Base-by-base conservation (phyloP, 148 eudicot genomes). In the Pharnaceum exiguum region DNA sequence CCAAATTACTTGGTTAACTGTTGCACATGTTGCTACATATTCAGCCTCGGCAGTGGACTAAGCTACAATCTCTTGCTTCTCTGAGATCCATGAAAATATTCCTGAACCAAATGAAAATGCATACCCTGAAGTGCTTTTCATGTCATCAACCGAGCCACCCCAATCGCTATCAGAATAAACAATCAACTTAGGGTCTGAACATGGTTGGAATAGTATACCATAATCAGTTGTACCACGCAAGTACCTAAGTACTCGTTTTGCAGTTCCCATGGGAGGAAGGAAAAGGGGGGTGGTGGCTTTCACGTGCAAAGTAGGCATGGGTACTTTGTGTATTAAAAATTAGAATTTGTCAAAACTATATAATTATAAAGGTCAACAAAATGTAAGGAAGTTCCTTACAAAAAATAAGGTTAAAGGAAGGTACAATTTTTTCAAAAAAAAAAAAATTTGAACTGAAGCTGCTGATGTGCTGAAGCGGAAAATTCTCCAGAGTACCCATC, bases 121-220 rank as follows among this genome's bases (percentile, higher is more conserved):
- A 28, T 43, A 57, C 10, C 62, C 49, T 4, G 27, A 26, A 2
- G 62, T 57, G 12, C 37, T 39, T 39, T 26, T 57, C 48, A 40
- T 57, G 16, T 57, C 48, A 16, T 57, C 60, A 5, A 23, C 5
- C 7, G 62, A 57, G 28, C 37, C 49, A 13, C 22, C 62, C 62
- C 37, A 27, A 18, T 57, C 49, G n/a, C 30, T 57, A 7, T 52
- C 57, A 30, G 57, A 28, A 30, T 52, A 18, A 18, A 25, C 57
- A 38, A 38, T 11, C 11, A 28, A 5, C 7, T 26, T 27, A 1
- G 32, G 37, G 10, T 28, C 36, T 10, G 30, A 10, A 51, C 15
- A 12, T 3, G 55, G 7, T 11, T 21, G 7, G 45, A 25, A 58
- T 18, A 7, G 11, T 19, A 45, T 48, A 7, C 63, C 43, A 45